phyloP scores from a whole-genome alignment of 257 asterid genomes.

The Lavandula angustifolia region DNA sequence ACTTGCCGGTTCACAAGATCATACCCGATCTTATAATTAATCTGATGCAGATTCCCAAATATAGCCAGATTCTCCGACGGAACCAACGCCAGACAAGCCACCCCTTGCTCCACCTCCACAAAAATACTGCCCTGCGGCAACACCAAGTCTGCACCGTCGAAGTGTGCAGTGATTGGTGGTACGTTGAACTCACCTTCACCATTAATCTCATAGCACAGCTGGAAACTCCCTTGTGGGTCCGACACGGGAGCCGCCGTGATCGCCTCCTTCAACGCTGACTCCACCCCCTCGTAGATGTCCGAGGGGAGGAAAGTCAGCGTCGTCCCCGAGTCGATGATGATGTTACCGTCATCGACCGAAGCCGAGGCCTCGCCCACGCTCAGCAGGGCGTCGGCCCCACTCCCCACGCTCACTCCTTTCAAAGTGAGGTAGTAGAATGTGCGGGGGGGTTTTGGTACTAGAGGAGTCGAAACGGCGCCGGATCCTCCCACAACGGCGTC shows the following conservation, averaged over 20 bases:
- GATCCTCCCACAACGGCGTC: constrained; percentile 37
- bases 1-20: constrained; percentile 44
- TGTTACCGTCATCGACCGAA: constrained; percentile 25
- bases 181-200: not conserved
- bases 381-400: not conserved
- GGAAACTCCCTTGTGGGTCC: constrained; percentile 27
- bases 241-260: constrained; percentile 21
- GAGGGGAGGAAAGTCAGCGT: constrained; percentile 46
- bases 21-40: constrained; percentile 48
- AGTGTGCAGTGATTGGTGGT: constrained; percentile 44
- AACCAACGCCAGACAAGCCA: constrained; percentile 44
- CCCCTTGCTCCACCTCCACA: constrained; percentile 37
- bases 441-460: constrained; percentile 22
- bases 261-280: constrained; percentile 6
- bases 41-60: constrained; percentile 54
- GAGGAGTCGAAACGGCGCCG: constrained; percentile 43
- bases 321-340: constrained; percentile 68
- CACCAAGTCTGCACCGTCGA: constrained; percentile 47
- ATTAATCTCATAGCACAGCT: constrained; percentile 36
- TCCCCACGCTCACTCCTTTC: constrained; percentile 37
- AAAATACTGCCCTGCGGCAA: constrained; percentile 41
- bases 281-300: constrained; percentile 32
- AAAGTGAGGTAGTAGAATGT: too few species aligned
- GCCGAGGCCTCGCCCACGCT: too few species aligned
- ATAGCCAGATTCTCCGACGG: constrained; percentile 38